phyloP scores from a whole-genome alignment of 164 flowering plant species.

The Stephania cephalantha region DNA sequence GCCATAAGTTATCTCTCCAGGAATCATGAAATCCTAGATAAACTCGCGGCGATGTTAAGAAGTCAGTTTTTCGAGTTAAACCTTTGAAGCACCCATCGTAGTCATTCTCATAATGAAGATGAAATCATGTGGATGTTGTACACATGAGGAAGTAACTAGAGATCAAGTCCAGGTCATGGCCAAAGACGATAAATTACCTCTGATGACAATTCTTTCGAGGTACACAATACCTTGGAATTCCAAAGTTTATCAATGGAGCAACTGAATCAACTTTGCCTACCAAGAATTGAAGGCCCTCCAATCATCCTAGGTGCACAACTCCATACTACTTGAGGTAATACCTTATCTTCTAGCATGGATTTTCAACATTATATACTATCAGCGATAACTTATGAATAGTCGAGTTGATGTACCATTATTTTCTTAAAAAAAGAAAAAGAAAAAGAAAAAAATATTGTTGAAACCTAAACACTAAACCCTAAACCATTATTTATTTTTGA shows the following conservation, averaged over 20 bases:
- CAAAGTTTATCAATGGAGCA: neutral
- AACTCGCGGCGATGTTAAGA: constrained; percentile 37
- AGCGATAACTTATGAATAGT: too few species aligned
- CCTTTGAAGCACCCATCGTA: neutral
- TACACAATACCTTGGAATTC: neutral
- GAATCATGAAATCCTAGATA: constrained; percentile 39
- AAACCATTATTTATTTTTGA: too few species aligned
- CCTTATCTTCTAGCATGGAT: neutral
- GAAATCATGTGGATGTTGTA: neutral
- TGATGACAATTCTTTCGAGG: neutral
- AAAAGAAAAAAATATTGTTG: too few species aligned
- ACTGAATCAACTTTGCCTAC: neutral
- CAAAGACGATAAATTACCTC: neutral
- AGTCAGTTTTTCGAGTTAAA: constrained; percentile 29
- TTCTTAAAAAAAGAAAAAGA: too few species aligned
- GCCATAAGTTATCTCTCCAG: constrained; percentile 47
- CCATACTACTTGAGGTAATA: neutral
- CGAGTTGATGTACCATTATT: too few species aligned
- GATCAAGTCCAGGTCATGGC: neutral
- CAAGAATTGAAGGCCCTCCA: neutral
- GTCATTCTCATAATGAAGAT: neutral
- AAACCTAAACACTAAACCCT: too few species aligned
- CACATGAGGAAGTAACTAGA: neutral
- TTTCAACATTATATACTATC: neutral
- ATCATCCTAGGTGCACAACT: neutral